Evolutionary conservation across 805 yeast species (phyloP).

Genomic region (Kluyveromyces wickerhamii): DNA sequence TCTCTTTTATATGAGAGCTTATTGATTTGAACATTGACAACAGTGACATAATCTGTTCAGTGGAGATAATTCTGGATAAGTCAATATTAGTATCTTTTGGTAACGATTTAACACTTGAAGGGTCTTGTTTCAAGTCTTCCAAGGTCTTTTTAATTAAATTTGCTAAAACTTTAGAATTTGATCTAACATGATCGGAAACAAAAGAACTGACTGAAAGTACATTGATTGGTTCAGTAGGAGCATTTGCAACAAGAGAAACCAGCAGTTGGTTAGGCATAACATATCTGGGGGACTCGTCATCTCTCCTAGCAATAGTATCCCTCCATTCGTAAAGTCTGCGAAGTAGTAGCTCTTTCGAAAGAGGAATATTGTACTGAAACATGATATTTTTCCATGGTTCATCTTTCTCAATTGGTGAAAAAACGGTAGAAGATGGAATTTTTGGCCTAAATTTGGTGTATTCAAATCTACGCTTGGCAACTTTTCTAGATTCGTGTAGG

Average conservation of each 20-base stretch:
- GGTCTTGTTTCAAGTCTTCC: constrained; percentile 13
- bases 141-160: constrained; percentile 42
- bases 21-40: constrained; percentile 10
- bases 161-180: constrained; percentile 50
- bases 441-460: constrained; percentile 56
- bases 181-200: constrained; percentile 49
- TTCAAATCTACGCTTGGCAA: constrained; percentile 77
- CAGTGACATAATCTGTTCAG: constrained; percentile 15
- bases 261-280: constrained; percentile 78
- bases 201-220: constrained; percentile 41
- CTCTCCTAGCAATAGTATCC: constrained; percentile 60
- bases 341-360: constrained; percentile 45
- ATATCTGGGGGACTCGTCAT: constrained; percentile 79
- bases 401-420: constrained; percentile 43
- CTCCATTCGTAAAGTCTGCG: constrained; percentile 73
- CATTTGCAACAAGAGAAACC: constrained; percentile 47
- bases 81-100: neutral
- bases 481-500: constrained; percentile 64
- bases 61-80: constrained; percentile 9
- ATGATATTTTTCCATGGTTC: constrained; percentile 65
- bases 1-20: neutral
- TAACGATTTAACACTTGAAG: neutral
- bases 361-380: constrained; percentile 56
- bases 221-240: constrained; percentile 53
- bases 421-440: constrained; percentile 28